A percentile compares a stretch with the other conserved stretches of the same genome.
phyloP scores from a whole-genome alignment of 495 filamentous ascomycete genomes.

The Hyaloscypha finlandica region DNA sequence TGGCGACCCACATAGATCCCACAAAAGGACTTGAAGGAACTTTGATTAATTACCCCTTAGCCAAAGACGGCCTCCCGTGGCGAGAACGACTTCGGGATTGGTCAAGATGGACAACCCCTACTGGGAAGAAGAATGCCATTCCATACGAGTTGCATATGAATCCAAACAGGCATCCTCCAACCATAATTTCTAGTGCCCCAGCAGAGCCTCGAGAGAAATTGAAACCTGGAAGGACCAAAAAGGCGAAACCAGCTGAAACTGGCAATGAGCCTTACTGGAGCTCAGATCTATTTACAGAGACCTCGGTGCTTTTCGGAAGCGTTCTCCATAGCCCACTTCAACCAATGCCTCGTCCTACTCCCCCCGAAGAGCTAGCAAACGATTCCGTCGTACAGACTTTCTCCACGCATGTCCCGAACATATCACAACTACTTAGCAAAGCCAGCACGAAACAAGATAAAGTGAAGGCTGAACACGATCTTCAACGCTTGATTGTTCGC shows the following conservation, averaged over 20 bases:
- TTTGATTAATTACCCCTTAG: conserved; percentile 15
- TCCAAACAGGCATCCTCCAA: background rate
- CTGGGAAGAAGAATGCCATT: conserved; percentile 1
- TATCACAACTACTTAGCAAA: conserved; percentile 13
- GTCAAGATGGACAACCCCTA: conserved; percentile 38
- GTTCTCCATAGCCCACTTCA: conserved; percentile 14
- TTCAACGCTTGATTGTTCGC: conserved; percentile 18
- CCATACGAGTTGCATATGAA: background rate
- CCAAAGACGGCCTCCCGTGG: conserved; percentile 41
- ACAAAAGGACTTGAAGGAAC: background rate
- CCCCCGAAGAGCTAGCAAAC: background rate
- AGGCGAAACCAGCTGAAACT: background rate
- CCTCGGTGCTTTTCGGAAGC: conserved; percentile 23
- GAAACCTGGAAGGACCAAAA: background rate
- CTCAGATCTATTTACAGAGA: conserved; percentile 2
- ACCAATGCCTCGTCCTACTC: background rate
- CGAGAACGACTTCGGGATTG: conserved; percentile 43
- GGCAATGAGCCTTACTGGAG: conserved; percentile 2
- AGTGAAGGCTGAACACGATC: background rate
- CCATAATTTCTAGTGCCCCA: background rate
- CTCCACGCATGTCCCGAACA: conserved; percentile 19
- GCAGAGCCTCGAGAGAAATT: background rate
- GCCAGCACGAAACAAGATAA: background rate
- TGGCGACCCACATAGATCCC: conserved; percentile 4
- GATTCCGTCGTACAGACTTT: conserved; percentile 5